Base-by-base conservation (phyloP, 179 eudicot genomes). In the Corrigiola litoralis region DNA sequence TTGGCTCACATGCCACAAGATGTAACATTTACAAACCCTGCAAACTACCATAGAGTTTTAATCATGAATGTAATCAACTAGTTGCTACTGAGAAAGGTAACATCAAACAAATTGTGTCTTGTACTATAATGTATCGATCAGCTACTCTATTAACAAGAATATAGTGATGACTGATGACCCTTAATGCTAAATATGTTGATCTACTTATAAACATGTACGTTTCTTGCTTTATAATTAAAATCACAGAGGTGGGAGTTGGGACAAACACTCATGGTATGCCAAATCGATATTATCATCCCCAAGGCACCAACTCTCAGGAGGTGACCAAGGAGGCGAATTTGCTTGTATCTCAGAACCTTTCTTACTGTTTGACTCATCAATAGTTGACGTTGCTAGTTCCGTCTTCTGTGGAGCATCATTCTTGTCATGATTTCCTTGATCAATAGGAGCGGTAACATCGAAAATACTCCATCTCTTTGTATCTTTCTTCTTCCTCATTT, bases 401-500 rank as follows among this genome's bases (percentile, higher is more conserved):
- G 5, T 2, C 13, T 16, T 4, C 18, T 24, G 1, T 32, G 17
- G 17, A 47, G 20, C 10, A 20, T 2, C 49, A 48, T 34, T n/a
- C 14, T 18, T 4, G 29, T 17, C 17, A 14, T 10, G 1, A 14
- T 14, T 24, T 60, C 24, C 37, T 42, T 16, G 70, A 23, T 24
- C 54, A 14, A 9, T 54, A 40, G 66, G 60, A 32, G 2, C 10
- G 17, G 48, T 32, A 3, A 59, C 42, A 16, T 72, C 67, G 36
- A 66, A 67, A 10, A 72, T 61, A 18, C 72, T 66, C 63, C 42
- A 45, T 48, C 73, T 31, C 17, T 48, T 68, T 0, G 3, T 42
- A 2, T 36, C 28, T 16, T 69, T 32, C 14, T 51, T 16, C n/a
- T 48, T n/a, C 29, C 10, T 40, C 10, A 2, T 32, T 4, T 52